A percentile compares a stretch with the other conserved stretches of the same genome.
These are phyloP conservation scores for Leishmania mexicana DNA, from an alignment of 208 protist genomes.

Conservation along the genomic window DNA sequence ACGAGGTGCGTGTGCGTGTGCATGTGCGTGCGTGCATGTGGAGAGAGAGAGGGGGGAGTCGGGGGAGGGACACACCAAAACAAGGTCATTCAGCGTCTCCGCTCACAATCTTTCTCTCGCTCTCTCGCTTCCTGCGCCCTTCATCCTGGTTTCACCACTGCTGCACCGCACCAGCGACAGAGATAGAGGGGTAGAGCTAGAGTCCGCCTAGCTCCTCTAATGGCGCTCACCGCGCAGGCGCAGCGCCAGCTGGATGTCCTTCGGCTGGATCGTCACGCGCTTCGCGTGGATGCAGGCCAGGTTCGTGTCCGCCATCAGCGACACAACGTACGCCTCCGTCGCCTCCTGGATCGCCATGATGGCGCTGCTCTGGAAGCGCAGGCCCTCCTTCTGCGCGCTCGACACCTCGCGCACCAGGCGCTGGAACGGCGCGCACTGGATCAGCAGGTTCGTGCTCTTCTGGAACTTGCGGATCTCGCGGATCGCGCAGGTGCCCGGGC, in stretches of 20 bases:
- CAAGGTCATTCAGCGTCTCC: neutral
- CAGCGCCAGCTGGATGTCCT: conserved; percentile 67
- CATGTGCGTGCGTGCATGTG: neutral
- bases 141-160: neutral
- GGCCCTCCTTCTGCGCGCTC: conserved; percentile 72
- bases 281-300: conserved; percentile 87
- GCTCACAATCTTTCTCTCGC: neutral
- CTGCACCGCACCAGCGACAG: neutral
- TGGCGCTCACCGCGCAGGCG: conserved; percentile 59
- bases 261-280: conserved; percentile 85
- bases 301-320: conserved; percentile 93
- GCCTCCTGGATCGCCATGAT: conserved; percentile 91
- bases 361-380: conserved; percentile 89
- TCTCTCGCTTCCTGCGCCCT: neutral
- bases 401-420: conserved; percentile 87
- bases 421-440: conserved; percentile 90
- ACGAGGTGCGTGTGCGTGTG: neutral
- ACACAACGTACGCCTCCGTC: conserved; percentile 91
- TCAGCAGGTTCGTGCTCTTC: conserved; percentile 87
- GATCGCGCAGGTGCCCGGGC: conserved; percentile 97
- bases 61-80: too few relatives aligned
- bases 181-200: neutral
- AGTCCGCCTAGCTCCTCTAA: conserved; percentile 12
- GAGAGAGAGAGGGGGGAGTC: neutral
- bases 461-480: conserved; percentile 96